Evolutionary conservation across 768 basidiomycete genomes (phyloP).

Genomic region (Hydnum rufescens): DNA sequence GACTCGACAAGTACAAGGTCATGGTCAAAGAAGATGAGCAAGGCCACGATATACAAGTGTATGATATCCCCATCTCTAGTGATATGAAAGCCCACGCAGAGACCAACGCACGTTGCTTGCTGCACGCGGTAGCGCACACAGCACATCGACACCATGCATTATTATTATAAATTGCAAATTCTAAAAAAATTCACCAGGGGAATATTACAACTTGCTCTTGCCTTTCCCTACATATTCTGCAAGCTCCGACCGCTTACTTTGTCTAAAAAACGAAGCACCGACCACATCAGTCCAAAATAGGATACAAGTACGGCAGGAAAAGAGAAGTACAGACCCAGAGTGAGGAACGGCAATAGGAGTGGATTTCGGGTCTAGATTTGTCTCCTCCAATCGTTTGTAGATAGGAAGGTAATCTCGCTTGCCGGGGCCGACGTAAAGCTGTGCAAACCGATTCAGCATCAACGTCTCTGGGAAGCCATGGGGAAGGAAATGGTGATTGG

Average conservation of each 20-base stretch:
- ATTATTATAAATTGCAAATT: too few relatives aligned
- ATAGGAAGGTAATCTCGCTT: conserved; percentile 59
- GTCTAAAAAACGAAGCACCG: conserved; percentile 6
- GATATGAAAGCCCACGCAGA: too few relatives aligned
- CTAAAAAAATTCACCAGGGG: too few relatives aligned
- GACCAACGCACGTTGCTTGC: too few relatives aligned
- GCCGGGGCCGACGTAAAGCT: conserved; percentile 62
- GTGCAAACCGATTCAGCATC: neutral
- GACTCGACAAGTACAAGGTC: too few relatives aligned
- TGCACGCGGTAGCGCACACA: too few relatives aligned
- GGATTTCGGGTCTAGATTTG: conserved; percentile 19
- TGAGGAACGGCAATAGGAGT: conserved; percentile 10
- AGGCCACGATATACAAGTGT: too few relatives aligned
- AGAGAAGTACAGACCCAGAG: conserved; percentile 10
- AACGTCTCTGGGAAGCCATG: neutral
- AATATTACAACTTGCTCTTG: conserved; percentile 7
- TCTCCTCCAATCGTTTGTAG: conserved; percentile 34
- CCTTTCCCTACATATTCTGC: conserved; percentile 11
- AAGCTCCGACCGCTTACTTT: conserved; percentile 12
- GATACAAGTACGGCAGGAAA: neutral
- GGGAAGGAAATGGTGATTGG: neutral
- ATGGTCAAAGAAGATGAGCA: too few relatives aligned
- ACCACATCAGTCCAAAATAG: neutral
- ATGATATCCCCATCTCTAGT: too few relatives aligned
- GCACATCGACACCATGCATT: too few relatives aligned